A percentile compares a stretch with the other conserved stretches of the same genome.
Evolutionary conservation across 2,329 filamentous ascomycete genomes (phyloP).

Genomic region (Zymoseptoria ardabiliae): DNA sequence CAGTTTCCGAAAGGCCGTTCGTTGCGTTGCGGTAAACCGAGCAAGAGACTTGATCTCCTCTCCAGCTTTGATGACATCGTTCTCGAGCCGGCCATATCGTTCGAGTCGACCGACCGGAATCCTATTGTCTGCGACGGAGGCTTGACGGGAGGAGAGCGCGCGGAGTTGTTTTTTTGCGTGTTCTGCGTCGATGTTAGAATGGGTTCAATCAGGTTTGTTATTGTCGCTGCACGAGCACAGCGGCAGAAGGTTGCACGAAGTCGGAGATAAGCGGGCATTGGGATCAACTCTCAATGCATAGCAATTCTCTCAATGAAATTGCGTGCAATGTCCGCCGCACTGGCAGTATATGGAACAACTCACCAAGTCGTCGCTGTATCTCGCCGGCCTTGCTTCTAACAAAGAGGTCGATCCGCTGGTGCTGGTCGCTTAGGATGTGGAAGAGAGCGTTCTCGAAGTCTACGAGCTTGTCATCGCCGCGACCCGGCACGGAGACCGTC

Average conservation of each 20-base stretch:
- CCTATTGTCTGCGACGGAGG: conserved; percentile 20
- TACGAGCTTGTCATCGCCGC: conserved; percentile 44
- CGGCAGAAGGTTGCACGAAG: neutral
- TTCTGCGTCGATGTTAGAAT: conserved; percentile 11
- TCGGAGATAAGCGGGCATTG: neutral
- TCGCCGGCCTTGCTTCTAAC: conserved; percentile 74
- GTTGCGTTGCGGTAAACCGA: conserved; percentile 66
- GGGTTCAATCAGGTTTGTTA: too few species aligned
- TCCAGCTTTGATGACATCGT: conserved; percentile 50
- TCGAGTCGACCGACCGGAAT: conserved; percentile 42
- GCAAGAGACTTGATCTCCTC: conserved; percentile 64
- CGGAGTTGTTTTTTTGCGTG: conserved; percentile 25
- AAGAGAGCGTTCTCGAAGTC: conserved; percentile 67
- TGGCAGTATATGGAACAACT: conserved; percentile 20
- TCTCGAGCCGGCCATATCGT: conserved; percentile 45
- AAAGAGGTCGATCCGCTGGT: conserved; percentile 71
- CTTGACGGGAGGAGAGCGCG: conserved; percentile 18
- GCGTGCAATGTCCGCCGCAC: too few species aligned
- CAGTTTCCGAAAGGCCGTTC: conserved; percentile 72
- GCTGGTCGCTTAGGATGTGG: conserved; percentile 62
- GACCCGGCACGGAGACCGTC: conserved; percentile 68
- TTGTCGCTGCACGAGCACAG: neutral
- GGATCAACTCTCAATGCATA: neutral
- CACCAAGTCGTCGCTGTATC: conserved; percentile 62
- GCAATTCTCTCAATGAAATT: neutral